These are phyloP conservation scores for Plasmodium falciparum DNA, from an alignment of 169 alveolate species.

Conservation along the genomic window DNA sequence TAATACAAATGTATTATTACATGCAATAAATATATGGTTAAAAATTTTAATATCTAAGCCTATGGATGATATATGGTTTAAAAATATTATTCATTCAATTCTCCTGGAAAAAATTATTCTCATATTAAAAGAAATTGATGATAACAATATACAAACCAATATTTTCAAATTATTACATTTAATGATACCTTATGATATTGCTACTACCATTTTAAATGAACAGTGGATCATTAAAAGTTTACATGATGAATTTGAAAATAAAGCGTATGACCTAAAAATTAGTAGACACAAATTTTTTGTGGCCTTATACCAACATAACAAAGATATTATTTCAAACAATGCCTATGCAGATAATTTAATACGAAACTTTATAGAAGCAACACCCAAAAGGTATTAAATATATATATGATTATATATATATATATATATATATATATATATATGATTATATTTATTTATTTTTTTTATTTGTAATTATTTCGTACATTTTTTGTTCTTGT, in stretches of 20 bases:
- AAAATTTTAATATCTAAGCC: conserved; percentile 36
- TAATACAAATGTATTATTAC: conserved; percentile 37
- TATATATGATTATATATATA: background rate
- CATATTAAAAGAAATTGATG: conserved; percentile 63
- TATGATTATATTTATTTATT: background rate
- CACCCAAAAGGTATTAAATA: conserved; percentile 43
- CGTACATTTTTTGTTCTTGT: no score
- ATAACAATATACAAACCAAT: conserved; percentile 21
- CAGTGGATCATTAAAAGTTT: conserved; percentile 59
- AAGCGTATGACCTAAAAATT: conserved; percentile 51
- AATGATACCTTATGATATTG: conserved; percentile 32
- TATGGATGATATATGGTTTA: conserved; percentile 17
- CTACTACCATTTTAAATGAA: conserved; percentile 35
- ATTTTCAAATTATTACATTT: conserved; percentile 19
- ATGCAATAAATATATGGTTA: conserved; percentile 62
- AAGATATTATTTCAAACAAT: conserved; percentile 26
- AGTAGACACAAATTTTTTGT: conserved; percentile 54
- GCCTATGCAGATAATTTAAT: conserved; percentile 50
- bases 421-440: background rate
- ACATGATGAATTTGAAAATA: conserved; percentile 12
- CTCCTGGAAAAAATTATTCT: conserved; percentile 34
- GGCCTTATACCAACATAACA: conserved; percentile 17
- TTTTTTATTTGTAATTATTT: background rate
- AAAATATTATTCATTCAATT: conserved; percentile 25
- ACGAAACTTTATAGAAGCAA: conserved; percentile 24